A percentile compares a stretch with the other conserved stretches of the same genome.
These are phyloP conservation scores for Hypoxylon rubiginosum DNA, from an alignment of 2,329 filamentous ascomycete genomes.

Conservation along the genomic window DNA sequence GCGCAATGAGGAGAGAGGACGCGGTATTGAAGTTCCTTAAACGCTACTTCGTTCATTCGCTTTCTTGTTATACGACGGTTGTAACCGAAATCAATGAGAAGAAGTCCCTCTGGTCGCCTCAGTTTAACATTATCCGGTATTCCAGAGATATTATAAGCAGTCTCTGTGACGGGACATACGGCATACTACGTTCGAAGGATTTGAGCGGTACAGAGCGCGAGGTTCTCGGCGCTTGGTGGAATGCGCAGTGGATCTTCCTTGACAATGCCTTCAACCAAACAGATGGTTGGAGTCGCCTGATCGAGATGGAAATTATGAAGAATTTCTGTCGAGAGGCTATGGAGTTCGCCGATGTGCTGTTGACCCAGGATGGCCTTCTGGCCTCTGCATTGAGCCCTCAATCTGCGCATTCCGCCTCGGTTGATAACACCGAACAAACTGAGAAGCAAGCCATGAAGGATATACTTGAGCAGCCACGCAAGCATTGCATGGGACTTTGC, in stretches of 20 bases:
- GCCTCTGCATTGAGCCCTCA: constrained; percentile 71
- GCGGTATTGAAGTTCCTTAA: constrained; percentile 63
- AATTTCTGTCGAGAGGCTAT: constrained; percentile 96
- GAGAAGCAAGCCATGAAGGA: constrained; percentile 54
- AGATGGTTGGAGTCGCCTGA: constrained; percentile 82
- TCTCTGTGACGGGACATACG: constrained; percentile 68
- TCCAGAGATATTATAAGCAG: constrained; percentile 69
- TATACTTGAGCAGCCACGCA: constrained; percentile 74
- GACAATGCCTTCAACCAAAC: constrained; percentile 86
- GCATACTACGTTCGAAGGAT: constrained; percentile 67
- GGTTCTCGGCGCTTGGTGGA: constrained; percentile 84
- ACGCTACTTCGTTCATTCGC: constrained; percentile 59
- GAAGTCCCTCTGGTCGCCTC: constrained; percentile 67
- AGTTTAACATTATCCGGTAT: constrained; percentile 69
- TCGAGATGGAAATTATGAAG: constrained; percentile 84
- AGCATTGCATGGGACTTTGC: constrained; percentile 76
- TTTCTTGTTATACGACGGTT: constrained; percentile 61
- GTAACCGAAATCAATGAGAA: constrained; percentile 59
- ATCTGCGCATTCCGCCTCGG: constrained; percentile 48
- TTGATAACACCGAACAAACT: constrained; percentile 53
- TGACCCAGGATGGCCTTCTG: constrained; percentile 88
- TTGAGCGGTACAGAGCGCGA: constrained; percentile 73
- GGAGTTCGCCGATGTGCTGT: constrained; percentile 88
- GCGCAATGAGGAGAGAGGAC: constrained; percentile 68
- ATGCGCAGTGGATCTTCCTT: constrained; percentile 83